phyloP scores from a whole-genome alignment of 768 basidiomycete species.

The Ramaria sp. region DNA sequence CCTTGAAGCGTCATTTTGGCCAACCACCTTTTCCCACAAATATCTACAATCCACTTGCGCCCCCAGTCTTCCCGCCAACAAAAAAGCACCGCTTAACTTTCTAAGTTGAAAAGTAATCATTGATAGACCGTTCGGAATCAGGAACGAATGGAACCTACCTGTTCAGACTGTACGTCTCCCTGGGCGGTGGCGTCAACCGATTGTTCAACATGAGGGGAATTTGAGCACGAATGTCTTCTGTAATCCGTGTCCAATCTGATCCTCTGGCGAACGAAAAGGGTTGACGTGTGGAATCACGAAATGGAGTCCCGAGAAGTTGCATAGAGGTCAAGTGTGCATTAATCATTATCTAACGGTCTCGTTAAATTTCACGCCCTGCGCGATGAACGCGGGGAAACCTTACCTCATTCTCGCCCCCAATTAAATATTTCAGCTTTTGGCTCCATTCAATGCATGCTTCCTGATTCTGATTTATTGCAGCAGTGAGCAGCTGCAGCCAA shows the following conservation, averaged over 20 bases:
- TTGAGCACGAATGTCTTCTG: conserved; percentile 59
- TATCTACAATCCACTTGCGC: conserved; percentile 62
- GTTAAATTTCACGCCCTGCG: not conserved
- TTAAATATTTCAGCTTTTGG: conserved; percentile 78
- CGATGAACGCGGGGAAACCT: conserved; percentile 8
- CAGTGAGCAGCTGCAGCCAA: conserved; percentile 77
- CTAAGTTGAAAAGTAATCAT: conserved; percentile 22
- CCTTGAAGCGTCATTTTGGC: conserved; percentile 14
- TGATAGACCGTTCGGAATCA: not conserved
- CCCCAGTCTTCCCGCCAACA: conserved; percentile 64
- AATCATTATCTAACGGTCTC: conserved; percentile 62
- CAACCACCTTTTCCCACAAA: conserved; percentile 66
- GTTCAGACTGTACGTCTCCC: conserved; percentile 92
- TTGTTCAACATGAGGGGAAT: conserved; percentile 89
- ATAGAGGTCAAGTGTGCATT: conserved; percentile 79
- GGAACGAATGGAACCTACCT: conserved; percentile 33
- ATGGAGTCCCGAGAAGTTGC: conserved; percentile 77
- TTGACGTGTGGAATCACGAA: conserved; percentile 49
- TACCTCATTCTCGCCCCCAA: conserved; percentile 78
- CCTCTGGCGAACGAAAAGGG: conserved; percentile 73
- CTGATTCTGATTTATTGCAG: conserved; percentile 61
- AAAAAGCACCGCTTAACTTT: conserved; percentile 74
- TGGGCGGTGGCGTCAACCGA: conserved; percentile 83
- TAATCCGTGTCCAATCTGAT: conserved; percentile 57
- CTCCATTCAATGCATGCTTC: conserved; percentile 63